A percentile compares a stretch with the other conserved stretches of the same genome.
These are phyloP conservation scores for Vitis hybrid DNA, from an alignment of 177 flowering plant species.

Conservation along the genomic window DNA sequence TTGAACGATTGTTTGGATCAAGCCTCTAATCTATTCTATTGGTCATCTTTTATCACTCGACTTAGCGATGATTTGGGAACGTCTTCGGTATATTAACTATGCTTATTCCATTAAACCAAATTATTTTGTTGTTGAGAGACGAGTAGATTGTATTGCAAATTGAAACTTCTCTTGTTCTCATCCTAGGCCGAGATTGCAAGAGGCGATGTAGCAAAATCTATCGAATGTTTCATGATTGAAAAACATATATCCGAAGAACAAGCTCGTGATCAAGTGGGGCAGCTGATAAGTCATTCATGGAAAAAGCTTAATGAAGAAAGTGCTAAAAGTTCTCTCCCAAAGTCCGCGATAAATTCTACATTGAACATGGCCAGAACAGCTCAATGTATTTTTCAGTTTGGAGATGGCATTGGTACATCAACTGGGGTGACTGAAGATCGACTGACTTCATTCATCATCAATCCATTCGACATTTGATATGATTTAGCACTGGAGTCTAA, in stretches of 20 bases:
- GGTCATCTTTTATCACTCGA: conserved; percentile 24
- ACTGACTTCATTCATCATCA: conserved; percentile 13
- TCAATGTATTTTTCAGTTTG: conserved; percentile 25
- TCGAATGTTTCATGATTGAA: conserved; percentile 23
- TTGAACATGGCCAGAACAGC: conserved; percentile 26
- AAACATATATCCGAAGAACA: conserved; percentile 15
- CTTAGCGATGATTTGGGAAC: conserved; percentile 31
- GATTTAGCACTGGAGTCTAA: neutral
- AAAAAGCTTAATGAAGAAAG: conserved; percentile 16
- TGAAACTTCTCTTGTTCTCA: neutral
- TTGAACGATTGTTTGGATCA: conserved; percentile 6
- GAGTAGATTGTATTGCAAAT: too few species aligned
- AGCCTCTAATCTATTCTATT: conserved; percentile 14
- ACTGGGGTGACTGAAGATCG: conserved; percentile 18
- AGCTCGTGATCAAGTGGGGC: conserved; percentile 18
- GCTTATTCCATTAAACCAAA: too few species aligned
- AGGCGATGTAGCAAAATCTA: conserved; percentile 25
- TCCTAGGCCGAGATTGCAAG: conserved; percentile 23
- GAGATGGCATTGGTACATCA: conserved; percentile 27
- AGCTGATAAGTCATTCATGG: conserved; percentile 15
- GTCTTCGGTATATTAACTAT: conserved; percentile 13
- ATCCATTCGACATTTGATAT: conserved; percentile 7
- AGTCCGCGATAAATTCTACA: conserved; percentile 10
- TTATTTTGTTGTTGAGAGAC: too few species aligned
- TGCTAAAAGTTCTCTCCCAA: conserved; percentile 7